Percentiles rank a stretch among this genome's conserved stretches.
These are phyloP conservation scores for Fusarium sp. DNA, from an alignment of 2,329 filamentous ascomycete species.

Conservation along the genomic window DNA sequence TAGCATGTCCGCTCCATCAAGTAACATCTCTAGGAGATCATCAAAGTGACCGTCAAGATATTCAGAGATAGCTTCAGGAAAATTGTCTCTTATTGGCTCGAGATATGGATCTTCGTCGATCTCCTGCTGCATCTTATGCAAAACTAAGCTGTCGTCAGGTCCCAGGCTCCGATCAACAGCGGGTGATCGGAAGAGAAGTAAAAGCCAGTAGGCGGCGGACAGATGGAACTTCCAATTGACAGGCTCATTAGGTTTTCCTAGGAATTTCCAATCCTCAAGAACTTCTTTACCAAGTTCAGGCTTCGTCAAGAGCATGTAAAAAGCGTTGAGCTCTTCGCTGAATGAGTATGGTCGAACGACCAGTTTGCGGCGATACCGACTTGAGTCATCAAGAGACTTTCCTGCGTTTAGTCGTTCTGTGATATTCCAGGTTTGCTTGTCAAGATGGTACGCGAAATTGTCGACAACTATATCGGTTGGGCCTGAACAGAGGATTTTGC, in stretches of 20 bases:
- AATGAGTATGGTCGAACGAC: conserved; percentile 10
- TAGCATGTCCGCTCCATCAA: conserved; percentile 9
- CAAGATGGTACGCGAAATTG: neutral
- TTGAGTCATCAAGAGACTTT: neutral
- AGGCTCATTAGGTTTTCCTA: neutral
- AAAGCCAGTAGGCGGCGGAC: conserved; percentile 29
- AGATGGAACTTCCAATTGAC: conserved; percentile 20
- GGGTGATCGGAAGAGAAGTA: conserved; percentile 13
- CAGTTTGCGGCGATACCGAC: neutral
- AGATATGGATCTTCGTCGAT: neutral
- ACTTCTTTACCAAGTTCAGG: neutral
- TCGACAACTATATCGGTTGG: conserved; percentile 5
- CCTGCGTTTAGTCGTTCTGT: neutral
- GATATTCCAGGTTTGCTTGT: neutral
- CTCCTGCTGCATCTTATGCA: neutral
- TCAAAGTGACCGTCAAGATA: no score
- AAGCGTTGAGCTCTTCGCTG: neutral
- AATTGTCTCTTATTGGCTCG: no score
- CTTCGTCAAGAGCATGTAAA: neutral
- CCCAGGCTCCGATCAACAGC: neutral
- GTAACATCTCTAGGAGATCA: neutral
- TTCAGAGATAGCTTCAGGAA: no score
- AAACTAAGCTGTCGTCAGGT: neutral
- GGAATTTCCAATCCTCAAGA: fast-evolving
- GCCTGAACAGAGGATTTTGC: conserved; percentile 11